Evolutionary conservation across 441 rosid genomes (phyloP).

Genomic region (Erysimum pusillum): DNA sequence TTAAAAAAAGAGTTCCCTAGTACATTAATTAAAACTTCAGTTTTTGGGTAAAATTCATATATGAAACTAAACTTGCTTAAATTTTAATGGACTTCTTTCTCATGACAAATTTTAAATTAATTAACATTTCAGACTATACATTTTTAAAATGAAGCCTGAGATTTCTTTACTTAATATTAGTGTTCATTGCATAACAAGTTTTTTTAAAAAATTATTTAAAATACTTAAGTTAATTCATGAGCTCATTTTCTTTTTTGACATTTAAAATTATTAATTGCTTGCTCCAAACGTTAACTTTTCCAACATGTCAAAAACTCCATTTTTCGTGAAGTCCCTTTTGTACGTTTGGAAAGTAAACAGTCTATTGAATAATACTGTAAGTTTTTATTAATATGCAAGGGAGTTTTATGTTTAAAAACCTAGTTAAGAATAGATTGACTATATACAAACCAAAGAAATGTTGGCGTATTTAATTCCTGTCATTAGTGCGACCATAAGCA

Average conservation of each 20-base stretch:
- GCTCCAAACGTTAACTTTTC: neutral
- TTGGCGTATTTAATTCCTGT: conserved; percentile 29
- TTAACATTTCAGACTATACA: neutral
- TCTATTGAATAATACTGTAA: neutral
- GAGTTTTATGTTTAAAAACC: neutral
- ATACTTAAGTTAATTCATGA: too few relatives aligned
- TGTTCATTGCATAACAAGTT: too few relatives aligned
- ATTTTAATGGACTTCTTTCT: conserved; percentile 6
- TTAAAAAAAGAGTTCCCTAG: neutral
- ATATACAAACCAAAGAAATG: conserved; percentile 11
- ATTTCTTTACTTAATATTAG: too few relatives aligned
- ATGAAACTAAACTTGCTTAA: conserved; percentile 15
- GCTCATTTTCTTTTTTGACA: too few relatives aligned
- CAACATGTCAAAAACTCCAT: conserved; percentile 20
- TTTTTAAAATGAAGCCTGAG: neutral
- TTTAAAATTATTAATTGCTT: neutral
- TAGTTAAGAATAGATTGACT: conserved; percentile 2
- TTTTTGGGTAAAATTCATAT: neutral
- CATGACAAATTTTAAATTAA: neutral
- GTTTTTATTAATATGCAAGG: neutral
- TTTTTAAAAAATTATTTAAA: too few relatives aligned
- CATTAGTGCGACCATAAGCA: conserved; percentile 34
- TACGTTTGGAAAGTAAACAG: neutral
- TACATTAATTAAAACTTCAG: neutral
- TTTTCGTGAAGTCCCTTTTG: neutral